A percentile compares a stretch with the other conserved stretches of the same genome.
Conservation (phyloP, 495 filamentous ascomycete genomes). For the Daldinia childiae region DNA sequence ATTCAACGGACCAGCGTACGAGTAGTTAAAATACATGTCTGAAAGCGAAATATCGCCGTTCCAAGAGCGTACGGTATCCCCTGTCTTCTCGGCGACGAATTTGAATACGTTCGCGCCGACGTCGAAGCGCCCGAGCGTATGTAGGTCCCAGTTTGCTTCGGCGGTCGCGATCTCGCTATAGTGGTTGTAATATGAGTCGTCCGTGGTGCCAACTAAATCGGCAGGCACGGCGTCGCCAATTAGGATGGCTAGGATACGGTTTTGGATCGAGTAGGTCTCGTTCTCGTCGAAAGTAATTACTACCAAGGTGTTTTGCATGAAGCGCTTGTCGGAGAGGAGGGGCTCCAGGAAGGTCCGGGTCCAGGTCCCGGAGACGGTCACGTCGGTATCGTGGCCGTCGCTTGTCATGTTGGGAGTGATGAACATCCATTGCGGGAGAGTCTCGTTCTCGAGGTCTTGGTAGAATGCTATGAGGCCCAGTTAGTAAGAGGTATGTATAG, state of each 20-base stretch:
- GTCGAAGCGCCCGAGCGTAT: conserved; percentile 60
- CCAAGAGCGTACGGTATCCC: conserved; percentile 51
- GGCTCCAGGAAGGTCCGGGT: conserved; percentile 66
- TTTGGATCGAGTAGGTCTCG: conserved; percentile 63
- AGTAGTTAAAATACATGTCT: conserved; percentile 57
- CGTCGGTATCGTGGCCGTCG: conserved; percentile 73
- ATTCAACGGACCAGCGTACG: conserved; percentile 60
- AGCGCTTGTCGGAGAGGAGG: conserved; percentile 69
- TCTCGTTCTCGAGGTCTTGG: conserved; percentile 64
- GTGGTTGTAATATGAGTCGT: conserved; percentile 75
- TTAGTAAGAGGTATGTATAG: background rate
- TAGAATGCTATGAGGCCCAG: conserved; percentile 52
- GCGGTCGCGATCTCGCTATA: conserved; percentile 73
- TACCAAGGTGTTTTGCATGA: conserved; percentile 74
- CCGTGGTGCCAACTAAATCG: conserved; percentile 66
- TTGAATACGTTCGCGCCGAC: conserved; percentile 65
- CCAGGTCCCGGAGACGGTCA: conserved; percentile 69
- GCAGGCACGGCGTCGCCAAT: conserved; percentile 72
- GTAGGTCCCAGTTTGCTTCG: conserved; percentile 67
- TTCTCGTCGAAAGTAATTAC: conserved; percentile 76
- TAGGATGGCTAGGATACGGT: conserved; percentile 68
- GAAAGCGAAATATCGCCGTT: conserved; percentile 43
- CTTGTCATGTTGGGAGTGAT: conserved; percentile 78
- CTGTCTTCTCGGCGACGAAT: conserved; percentile 55
- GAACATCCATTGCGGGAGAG: conserved; percentile 77